Base-by-base conservation (phyloP, 768 basidiomycete species). In the Coprinopsis strossmayeri region DNA sequence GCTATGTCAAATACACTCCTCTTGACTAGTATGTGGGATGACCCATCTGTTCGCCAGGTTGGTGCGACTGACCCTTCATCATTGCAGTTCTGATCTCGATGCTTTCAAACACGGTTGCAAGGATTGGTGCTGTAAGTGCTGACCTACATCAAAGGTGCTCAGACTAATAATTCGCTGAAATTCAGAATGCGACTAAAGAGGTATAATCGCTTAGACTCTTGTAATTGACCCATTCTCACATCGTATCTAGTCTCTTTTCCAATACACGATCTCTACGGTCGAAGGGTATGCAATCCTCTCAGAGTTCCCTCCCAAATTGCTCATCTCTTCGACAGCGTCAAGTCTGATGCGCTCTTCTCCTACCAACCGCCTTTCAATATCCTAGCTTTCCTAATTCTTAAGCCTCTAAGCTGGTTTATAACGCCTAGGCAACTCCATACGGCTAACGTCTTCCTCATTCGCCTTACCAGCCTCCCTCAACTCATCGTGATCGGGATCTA, bases 291-390 rank as follows among this genome's bases (percentile, higher is more conserved):
- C 20, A 20, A 4, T 21, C 26, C 27, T 28, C 24, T 45, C 34
- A 15, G 12, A 3, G 21, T 2, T 17, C 17, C 41, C 27, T 30
- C 25, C 38, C 18, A 34, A 20, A 15, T 23, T 50, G 3, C 42
- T n/a, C 18, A 26, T 48, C n/a, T 15, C 15, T 30, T 12, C 24
- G 34, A 10, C 53, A 89, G 91, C 20, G 87, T 92, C 59, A 92
- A 92, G 61, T 83, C 85, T 2, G 91, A 94, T 61, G 88, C 88
- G 1, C 70, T 96, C 15, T 91, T 94, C 69, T 91, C 86, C 40
- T 95, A 96, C 58, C 88, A 92, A 55, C 90, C 89, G 1, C 92
- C 92, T 1, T 91, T 91, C 75, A 91, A 90, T 57, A 68, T 91
- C 17, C 67, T 88, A 17, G 93, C 93, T 1, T 83, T 92, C 61